Evolutionary conservation across 2,329 filamentous ascomycete genomes (phyloP).

Genomic region (Calonectria pteridis): DNA sequence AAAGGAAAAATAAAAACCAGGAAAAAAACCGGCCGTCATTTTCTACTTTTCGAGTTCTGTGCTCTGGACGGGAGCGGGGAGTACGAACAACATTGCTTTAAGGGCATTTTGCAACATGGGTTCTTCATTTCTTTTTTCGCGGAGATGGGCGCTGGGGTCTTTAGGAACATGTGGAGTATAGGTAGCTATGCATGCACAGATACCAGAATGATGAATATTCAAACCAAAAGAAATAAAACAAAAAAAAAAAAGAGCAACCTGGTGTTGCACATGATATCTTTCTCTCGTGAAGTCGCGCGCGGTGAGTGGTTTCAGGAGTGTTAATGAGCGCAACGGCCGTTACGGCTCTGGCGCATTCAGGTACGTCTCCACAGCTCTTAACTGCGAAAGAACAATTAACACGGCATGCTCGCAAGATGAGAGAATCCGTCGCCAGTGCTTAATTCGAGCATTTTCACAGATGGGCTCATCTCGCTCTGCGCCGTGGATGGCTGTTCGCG

Average conservation of each 20-base stretch:
- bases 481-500: constrained; percentile 31
- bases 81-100: constrained; percentile 49
- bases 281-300: constrained; percentile 29
- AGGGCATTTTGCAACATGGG: constrained; percentile 50
- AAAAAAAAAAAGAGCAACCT: constrained; percentile 27
- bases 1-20: constrained; percentile 21
- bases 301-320: constrained; percentile 16
- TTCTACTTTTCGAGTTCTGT: constrained; percentile 38
- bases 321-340: neutral
- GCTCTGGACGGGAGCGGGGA: constrained; percentile 54
- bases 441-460: neutral
- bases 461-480: constrained; percentile 24
- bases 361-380: neutral
- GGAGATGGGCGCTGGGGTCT: constrained; percentile 47
- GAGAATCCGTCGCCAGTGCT: constrained; percentile 6
- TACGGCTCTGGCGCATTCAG: neutral
- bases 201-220: constrained; percentile 47
- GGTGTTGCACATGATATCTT: constrained; percentile 28
- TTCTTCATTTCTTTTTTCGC: constrained; percentile 50
- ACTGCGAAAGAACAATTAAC: neutral
- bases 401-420: constrained; percentile 24
- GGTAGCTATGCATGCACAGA: constrained; percentile 45
- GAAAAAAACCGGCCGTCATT: constrained; percentile 29
- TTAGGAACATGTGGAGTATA: constrained; percentile 51
- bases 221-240: constrained; percentile 21